Percentiles rank a stretch among this genome's conserved stretches.
phyloP scores from a whole-genome alignment of 2,329 filamentous ascomycete species.

The Pezicula carpinea region DNA sequence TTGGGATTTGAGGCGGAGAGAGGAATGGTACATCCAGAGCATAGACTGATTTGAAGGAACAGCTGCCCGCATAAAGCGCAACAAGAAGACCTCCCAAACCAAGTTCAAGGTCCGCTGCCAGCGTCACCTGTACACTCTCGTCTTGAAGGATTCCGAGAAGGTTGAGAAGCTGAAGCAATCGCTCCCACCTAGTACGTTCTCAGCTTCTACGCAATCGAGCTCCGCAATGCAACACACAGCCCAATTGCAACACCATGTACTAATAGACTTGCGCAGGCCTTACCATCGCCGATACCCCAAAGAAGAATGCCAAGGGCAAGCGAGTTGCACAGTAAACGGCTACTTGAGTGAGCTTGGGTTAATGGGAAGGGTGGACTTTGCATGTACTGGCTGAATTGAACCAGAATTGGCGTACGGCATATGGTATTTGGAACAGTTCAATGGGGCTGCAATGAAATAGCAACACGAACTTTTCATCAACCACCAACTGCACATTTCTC shows the following conservation, averaged over 20 bases:
- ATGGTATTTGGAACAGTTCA: conserved; percentile 9
- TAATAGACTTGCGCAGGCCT: conserved; percentile 38
- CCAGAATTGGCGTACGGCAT: conserved; percentile 14
- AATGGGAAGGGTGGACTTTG: conserved; percentile 1
- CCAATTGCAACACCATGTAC: not conserved
- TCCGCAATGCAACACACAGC: not conserved
- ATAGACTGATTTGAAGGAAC: conserved; percentile 20
- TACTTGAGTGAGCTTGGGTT: not conserved
- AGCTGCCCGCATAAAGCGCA: conserved; percentile 96
- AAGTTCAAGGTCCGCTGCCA: conserved; percentile 99
- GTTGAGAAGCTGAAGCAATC: conserved; percentile 99
- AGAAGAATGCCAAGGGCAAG: conserved; percentile 50
- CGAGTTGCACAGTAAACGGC: conserved; percentile 21
- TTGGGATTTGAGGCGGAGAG: not conserved
- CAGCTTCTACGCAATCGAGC: not conserved
- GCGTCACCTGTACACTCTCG: conserved; percentile 93
- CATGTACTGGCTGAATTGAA: conserved; percentile 1
- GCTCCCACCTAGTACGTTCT: conserved; percentile 84
- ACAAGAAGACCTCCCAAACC: conserved; percentile 82
- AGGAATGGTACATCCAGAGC: not conserved
- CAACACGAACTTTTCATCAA: conserved; percentile 11
- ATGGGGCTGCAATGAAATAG: conserved; percentile 17
- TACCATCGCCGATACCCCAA: conserved; percentile 54
- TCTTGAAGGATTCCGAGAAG: conserved; percentile 98
- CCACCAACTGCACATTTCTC: too few species aligned